Percentiles rank a stretch among this genome's conserved stretches.
These are phyloP conservation scores for Tylopilus sp. DNA, from an alignment of 1,284 basidiomycete genomes.

Conservation along the genomic window DNA sequence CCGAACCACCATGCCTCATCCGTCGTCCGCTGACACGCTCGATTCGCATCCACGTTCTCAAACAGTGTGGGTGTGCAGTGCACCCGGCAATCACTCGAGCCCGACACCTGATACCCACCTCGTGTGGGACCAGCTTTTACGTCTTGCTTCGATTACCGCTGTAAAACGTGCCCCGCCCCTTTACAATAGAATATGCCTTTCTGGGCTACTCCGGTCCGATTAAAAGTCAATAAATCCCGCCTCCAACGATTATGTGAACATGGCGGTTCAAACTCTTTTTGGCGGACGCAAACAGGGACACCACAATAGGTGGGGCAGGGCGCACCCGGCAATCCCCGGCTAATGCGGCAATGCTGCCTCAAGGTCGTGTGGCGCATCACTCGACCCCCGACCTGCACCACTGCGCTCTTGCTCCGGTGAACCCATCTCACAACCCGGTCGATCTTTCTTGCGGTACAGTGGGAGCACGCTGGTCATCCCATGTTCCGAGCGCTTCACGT, in stretches of 20 bases:
- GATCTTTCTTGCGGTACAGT: background rate
- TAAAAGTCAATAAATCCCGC: conserved; percentile 2
- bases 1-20: background rate
- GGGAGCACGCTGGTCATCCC: too few relatives aligned
- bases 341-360: conserved; percentile 5
- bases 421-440: background rate
- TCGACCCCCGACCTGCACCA: background rate
- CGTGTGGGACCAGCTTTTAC: conserved; percentile 6
- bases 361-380: conserved; percentile 2
- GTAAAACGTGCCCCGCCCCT: conserved; percentile 15
- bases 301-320: background rate
- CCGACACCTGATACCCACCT: background rate
- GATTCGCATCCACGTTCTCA: background rate
- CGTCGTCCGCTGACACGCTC: background rate
- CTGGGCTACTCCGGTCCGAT: conserved; percentile 1
- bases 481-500: too few relatives aligned
- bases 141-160: conserved; percentile 17
- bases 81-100: background rate
- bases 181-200: conserved; percentile 8
- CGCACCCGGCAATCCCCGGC: conserved; percentile 10
- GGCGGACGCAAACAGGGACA: too few relatives aligned
- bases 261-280: conserved; percentile 1
- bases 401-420: background rate
- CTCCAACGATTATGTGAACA: background rate
- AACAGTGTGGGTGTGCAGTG: background rate